Base-by-base conservation (phyloP, 371 early-diverging fungal genomes). In the Mucor circinelloides region DNA sequence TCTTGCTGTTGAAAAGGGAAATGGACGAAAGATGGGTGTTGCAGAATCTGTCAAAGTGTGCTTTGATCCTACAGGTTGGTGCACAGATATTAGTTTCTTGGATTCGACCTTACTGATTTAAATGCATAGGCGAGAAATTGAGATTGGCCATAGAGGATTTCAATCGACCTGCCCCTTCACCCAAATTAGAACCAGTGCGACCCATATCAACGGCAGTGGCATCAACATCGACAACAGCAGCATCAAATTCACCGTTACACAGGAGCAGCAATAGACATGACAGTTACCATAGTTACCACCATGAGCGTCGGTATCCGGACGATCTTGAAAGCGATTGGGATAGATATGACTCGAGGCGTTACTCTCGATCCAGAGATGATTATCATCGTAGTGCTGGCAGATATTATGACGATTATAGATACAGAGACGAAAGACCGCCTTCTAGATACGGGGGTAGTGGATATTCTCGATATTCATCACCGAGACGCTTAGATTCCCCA, bases 1-100 rank as follows among this genome's bases (percentile, higher is more conserved):
- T 58, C 64, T 60, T 15, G 89, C 92, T 15, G 85, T 85, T 44
- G 83, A 83, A 42, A 81, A 84, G 42, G 87, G 89, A 32, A 85
- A 89, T 64, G 85, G 87, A 12, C 77, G 84, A 17, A 73, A 78
- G 38, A 80, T 90, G 68, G 91, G 87, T 1, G 68, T 82, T 21
- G 74, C 79, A 5, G 79, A 79, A 55, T 67, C 61, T 21, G 81
- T 90, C 27, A 84, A 78, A 40, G 90, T 92, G n/a, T 83, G 86
- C 63, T 78, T 88, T 62, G 91, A 91, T 71, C 76, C 79, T 28
- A 79, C 72, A 70, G 90, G 82, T 85, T 74, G 64, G 50, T 4
- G n/a, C 7, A 10, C 13, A 15, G 23, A 10, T 13, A 52, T 25
- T 50, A 4, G 13, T 12, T 50, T 6, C 0, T 10, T 25, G 15